A percentile compares a stretch with the other conserved stretches of the same genome.
These are phyloP conservation scores for Leccinum truebloodii DNA, from an alignment of 768 basidiomycete genomes.

Conservation along the genomic window DNA sequence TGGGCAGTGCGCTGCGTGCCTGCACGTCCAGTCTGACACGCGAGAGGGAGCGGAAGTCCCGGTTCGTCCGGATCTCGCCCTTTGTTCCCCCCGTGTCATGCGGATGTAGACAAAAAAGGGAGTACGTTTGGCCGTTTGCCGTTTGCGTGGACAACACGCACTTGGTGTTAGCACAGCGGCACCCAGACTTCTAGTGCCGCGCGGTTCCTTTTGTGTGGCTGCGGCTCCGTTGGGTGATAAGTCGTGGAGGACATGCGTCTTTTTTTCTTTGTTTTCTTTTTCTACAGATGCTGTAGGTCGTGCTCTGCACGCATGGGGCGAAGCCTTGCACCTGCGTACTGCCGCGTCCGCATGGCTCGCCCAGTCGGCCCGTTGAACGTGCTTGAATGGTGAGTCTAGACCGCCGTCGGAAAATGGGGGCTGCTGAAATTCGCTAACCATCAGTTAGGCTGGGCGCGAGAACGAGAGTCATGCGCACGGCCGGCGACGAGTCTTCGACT, in stretches of 20 bases:
- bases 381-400: not conserved
- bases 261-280: constrained; percentile 7
- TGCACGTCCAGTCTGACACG: not conserved
- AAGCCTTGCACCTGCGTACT: constrained; percentile 2
- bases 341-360: not conserved
- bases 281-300: constrained; percentile 1
- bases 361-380: not conserved
- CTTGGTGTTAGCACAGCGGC: constrained; percentile 32
- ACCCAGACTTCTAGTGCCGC: constrained; percentile 27
- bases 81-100: constrained; percentile 46
- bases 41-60: constrained; percentile 2
- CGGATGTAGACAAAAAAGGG: constrained; percentile 3
- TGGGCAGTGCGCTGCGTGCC: constrained; percentile 22
- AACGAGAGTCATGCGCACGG: not conserved
- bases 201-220: constrained; percentile 69
- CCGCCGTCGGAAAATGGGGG: not conserved
- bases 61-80: constrained; percentile 80
- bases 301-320: constrained; percentile 11
- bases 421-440: not conserved
- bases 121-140: constrained; percentile 51
- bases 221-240: constrained; percentile 43
- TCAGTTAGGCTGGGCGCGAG: not conserved
- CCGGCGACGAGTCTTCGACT: not conserved
- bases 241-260: constrained; percentile 54
- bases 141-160: constrained; percentile 52